Conservation (phyloP, 352 stramenopile genomes). For the Phytopythium oedochilum region DNA sequence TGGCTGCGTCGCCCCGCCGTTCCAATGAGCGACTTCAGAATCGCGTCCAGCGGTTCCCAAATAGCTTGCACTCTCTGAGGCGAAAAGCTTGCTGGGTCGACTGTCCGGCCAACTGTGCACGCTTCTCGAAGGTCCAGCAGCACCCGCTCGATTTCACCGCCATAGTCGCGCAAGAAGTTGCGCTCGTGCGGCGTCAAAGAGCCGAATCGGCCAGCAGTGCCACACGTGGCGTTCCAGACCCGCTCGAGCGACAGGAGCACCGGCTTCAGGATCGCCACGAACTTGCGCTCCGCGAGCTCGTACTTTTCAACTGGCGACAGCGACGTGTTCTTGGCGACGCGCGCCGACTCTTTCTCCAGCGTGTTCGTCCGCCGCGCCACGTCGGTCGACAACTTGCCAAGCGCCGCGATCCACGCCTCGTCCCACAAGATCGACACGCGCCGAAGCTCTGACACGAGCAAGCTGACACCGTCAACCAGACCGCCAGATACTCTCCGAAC, state of each 20-base stretch:
- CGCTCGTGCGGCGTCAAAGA: conserved; percentile 65
- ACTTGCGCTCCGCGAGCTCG: conserved; percentile 59
- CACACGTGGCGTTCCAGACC: conserved; percentile 63
- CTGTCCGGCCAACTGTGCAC: background rate
- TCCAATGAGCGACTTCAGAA: conserved; percentile 56
- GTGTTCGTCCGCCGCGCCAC: conserved; percentile 60
- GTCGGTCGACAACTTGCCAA: conserved; percentile 73
- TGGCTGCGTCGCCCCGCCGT: conserved; percentile 38
- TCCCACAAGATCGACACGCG: conserved; percentile 83
- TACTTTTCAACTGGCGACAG: conserved; percentile 58
- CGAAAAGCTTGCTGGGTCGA: background rate
- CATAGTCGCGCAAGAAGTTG: conserved; percentile 66
- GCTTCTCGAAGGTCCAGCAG: conserved; percentile 11
- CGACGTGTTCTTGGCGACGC: conserved; percentile 66
- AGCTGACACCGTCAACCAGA: conserved; percentile 47
- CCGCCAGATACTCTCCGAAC: conserved; percentile 29
- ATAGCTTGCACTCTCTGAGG: conserved; percentile 16
- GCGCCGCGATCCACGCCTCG: conserved; percentile 65
- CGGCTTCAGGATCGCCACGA: conserved; percentile 82
- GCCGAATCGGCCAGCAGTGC: conserved; percentile 14
- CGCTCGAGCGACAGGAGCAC: conserved; percentile 62
- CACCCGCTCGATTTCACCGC: conserved; percentile 37
- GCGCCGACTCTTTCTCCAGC: conserved; percentile 67
- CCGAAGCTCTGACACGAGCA: conserved; percentile 68
- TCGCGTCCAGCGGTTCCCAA: conserved; percentile 73